Percentiles rank a stretch among this genome's conserved stretches.
Conservation (phyloP, 78 protist genomes). For the Dictyostelium discoideum region dicty_2.7 NC_007088.5:2533501-2534000, state of each 20-base stretch:
- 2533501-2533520: slow-evolving; percentile 94
- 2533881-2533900: not conserved
- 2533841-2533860: not conserved
- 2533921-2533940: not conserved
- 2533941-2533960: not conserved
- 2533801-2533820: slow-evolving; percentile 31
- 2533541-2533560: slow-evolving; percentile 75
- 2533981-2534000: not conserved
- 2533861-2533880: not conserved
- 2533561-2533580: slow-evolving; percentile 67
- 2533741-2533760: slow-evolving; percentile 45
- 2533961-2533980: not conserved
- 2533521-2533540: slow-evolving; percentile 92
- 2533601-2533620: slow-evolving; percentile 76
- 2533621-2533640: slow-evolving; percentile 66
- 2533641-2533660: slow-evolving; percentile 47
- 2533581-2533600: slow-evolving; percentile 77
- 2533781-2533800: slow-evolving; percentile 27
- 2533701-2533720: slow-evolving; percentile 50
- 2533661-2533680: slow-evolving; percentile 40
- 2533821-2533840: not conserved
- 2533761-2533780: slow-evolving; percentile 26
- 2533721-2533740: slow-evolving; percentile 68
- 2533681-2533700: slow-evolving; percentile 55
- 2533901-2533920: not conserved